Base-by-base conservation (phyloP, 306 rosid genomes). In the Lathyrus aphaca region DNA sequence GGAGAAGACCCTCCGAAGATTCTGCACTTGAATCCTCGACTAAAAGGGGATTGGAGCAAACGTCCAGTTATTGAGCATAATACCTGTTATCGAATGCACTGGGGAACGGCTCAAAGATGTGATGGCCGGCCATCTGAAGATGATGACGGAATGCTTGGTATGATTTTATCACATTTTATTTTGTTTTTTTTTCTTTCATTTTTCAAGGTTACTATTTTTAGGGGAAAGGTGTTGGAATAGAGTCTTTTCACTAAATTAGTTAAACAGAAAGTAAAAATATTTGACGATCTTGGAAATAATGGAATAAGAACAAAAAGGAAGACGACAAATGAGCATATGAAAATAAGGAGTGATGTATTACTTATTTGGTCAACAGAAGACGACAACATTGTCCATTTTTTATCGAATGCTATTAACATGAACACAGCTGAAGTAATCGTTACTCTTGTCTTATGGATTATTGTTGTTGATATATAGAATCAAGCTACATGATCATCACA, bases 1-100 rank as follows among this genome's bases (percentile, higher is more conserved):
- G 99, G 99, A 19, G 99, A 94, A 81, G 99, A 88, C 71, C 96
- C 97, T n/a, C 99, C 99, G 12, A 94, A 91, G 87, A 94, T 95
- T 59, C 71, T 95, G 72, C 99, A 95, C 77, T 71, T 95, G 82
- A 95, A 91, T 83, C 97, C 99, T 61, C 90, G 96, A 42, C 48
- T 95, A 66, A 91, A 79, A 77, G 97, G 97, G 42, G 99, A 95
- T 79, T 87, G 96, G 96, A 95, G 99, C 72, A 86, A 64, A 70
- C 86, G 46, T 8, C 87, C 97, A 0, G 95, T 91, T 79, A 89
- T 95, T 68, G 99, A 95, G 85, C 97, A 89, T 79, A 94, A 94
- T 71, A 94, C 97, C 5, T 94, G 99, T 81, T 94, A 94, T 66
- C 83, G 97, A 66, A 94, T 94, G 99, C 99, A 91, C 66, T 94